Evolutionary conservation across 345 rosid species (phyloP), one percentile per base, ranked within the genome.

Genomic region (Salix dunnii): DNA sequence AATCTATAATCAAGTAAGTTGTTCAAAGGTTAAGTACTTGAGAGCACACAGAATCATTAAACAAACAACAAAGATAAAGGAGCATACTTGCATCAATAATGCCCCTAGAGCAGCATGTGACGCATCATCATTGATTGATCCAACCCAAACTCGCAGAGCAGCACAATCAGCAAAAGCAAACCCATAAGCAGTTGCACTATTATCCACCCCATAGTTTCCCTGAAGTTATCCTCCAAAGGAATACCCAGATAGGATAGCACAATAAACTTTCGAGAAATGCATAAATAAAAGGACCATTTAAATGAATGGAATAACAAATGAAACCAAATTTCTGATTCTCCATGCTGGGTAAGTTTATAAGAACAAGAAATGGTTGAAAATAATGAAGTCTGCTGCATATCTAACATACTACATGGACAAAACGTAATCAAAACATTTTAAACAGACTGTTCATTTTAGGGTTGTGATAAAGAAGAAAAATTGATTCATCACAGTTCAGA

Each of bases 101-200:
- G 99, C 94, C 80, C 99, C 97, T 76, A 95, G 80, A 78, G 92
- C 89, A 77, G 94, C 88, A 82, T 85, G 90, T 1, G 99, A 93
- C 53, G 91, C 85, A 85, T 95, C 98, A 80, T 91, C 97, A 9
- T 51, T 77, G 68, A 91, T 83, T 72, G 90, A 87, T 77, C 98
- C 99, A 63, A 93, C 90, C 99, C 97, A 95, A 87, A 93, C 87
- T 80, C 85, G 88, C 75, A 91, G 82, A 79, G 97, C 88, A 80
- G 97, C 97, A 84, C 99, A 95, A 80, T 95, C 99, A 84, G 91
- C 94, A 69, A 95, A 95, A 83, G 98, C 97, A 89, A 93, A 93
- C 48, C 99, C 98, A 87, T 87, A 93, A 40, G 70, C 81, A 69
- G 82, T 83, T 82, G 89, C 86, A 78, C 88, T 71, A 70, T 79